Evolutionary conservation across 352 stramenopile genomes (phyloP), one percentile per base, ranked within the genome.

Genomic region (Phytopythium vexans): DNA sequence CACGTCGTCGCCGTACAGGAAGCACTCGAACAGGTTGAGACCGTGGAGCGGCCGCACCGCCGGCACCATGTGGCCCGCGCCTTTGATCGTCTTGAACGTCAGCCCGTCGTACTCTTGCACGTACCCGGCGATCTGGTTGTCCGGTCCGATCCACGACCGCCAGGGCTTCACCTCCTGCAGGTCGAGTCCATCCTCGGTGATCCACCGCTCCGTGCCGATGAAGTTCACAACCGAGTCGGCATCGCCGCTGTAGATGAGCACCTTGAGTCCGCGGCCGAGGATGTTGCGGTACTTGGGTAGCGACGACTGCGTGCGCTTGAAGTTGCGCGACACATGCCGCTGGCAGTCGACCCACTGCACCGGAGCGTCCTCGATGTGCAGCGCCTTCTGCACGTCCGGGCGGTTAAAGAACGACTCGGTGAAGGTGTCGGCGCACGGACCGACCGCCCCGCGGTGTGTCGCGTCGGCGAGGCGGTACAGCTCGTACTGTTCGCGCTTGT

Each of bases 21-120:
- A 94, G 56, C 80, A 87, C 57, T 95, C 77, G 45, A 93, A 88
- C 52, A 95, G 77, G 62, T 87, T 68, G 36, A 92, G 73, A 9
- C 76, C 77, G 49, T 88, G 79, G n/a, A 88, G 64, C 32, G 85
- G 85, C 16, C 82, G 80, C 45, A 89, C 79, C 0, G 73, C 75
- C 1, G 78, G 78, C 45, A 97, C 91, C 80, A 97, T 94, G 68
- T 97, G 90, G 2, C 93, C 93, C n/a, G 88, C 86, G 11, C 89
- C 92, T 54, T 96, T 93, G 62, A 98, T 90, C 0, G 91, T 98
- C 52, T 96, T 75, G 73, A 96, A 98, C 5, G 74, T 84, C 12
- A 97, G 49, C 4, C 82, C 84, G 2, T 96, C 64, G 63, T 87
- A 97, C 58, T 89, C 80, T 49, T 95, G 78, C 21, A 92, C 72